Percentiles rank a stretch among this genome's conserved stretches.
Conservation (phyloP, 2,329 filamentous ascomycete species). For the Penicillium sp. region DNA sequence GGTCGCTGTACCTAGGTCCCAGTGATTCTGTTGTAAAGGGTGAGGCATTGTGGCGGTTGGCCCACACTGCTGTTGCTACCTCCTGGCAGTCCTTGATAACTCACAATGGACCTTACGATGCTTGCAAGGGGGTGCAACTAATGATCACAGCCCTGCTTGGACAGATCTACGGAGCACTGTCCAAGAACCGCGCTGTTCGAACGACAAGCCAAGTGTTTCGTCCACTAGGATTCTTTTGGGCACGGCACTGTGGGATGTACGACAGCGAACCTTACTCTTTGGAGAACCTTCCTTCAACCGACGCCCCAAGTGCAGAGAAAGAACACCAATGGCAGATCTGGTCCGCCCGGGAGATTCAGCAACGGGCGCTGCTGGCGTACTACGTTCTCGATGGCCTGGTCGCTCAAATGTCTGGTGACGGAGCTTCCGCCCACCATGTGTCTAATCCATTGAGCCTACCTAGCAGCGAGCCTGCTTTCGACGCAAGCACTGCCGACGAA, state of each 20-base stretch:
- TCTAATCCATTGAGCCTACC: constrained; percentile 44
- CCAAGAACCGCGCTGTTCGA: constrained; percentile 44
- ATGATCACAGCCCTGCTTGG: constrained; percentile 45
- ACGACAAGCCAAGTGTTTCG: constrained; percentile 48
- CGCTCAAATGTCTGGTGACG: constrained; percentile 45
- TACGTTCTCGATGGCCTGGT: constrained; percentile 48
- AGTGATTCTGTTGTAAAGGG: constrained; percentile 46
- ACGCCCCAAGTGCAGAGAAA: constrained; percentile 36
- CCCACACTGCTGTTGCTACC: constrained; percentile 47
- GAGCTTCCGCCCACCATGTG: constrained; percentile 44
- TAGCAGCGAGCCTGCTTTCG: constrained; percentile 42
- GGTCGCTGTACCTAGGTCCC: constrained; percentile 46
- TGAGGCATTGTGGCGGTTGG: constrained; percentile 46
- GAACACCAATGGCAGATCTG: constrained; percentile 44
- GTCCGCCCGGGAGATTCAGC: constrained; percentile 46
- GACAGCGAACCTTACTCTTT: constrained; percentile 36
- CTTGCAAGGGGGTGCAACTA: constrained; percentile 46
- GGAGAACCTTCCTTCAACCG: constrained; percentile 34
- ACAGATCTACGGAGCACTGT: constrained; percentile 46
- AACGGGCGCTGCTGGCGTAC: constrained; percentile 45
- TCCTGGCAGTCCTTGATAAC: constrained; percentile 49
- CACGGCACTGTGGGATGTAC: constrained; percentile 46
- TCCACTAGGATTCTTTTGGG: constrained; percentile 47
- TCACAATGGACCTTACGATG: constrained; percentile 44
- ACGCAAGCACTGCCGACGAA: constrained; percentile 41